Percentiles rank a stretch among this genome's conserved stretches.
Evolutionary conservation across 2,329 filamentous ascomycete genomes (phyloP).

Genomic region (Cryoendolithus antarcticus): DNA sequence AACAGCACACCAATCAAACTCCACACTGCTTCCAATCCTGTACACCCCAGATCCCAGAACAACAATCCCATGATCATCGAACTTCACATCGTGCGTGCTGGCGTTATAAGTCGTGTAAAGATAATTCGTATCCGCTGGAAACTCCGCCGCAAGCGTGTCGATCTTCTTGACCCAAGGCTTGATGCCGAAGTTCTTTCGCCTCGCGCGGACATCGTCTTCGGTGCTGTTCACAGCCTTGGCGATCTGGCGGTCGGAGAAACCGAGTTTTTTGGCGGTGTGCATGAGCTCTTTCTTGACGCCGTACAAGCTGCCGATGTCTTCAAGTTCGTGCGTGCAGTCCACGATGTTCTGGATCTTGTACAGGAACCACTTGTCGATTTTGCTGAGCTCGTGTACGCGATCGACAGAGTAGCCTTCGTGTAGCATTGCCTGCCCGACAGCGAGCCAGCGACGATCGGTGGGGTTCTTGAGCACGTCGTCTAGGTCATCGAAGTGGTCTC

Average conservation of each 20-base stretch:
- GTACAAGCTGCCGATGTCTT: constrained; percentile 33
- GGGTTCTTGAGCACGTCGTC: constrained; percentile 94
- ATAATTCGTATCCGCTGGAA: constrained; percentile 90
- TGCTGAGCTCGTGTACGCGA: constrained; percentile 96
- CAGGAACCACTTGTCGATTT: constrained; percentile 98
- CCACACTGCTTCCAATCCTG: constrained; percentile 91
- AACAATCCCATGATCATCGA: constrained; percentile 88
- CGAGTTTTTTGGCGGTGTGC: constrained; percentile 78
- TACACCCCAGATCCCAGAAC: constrained; percentile 93
- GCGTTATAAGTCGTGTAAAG: constrained; percentile 95
- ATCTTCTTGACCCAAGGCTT: constrained; percentile 93
- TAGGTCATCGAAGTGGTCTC: constrained; percentile 88
- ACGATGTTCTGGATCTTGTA: constrained; percentile 81
- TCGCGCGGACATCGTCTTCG: constrained; percentile 74
- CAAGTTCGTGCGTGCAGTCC: constrained; percentile 57
- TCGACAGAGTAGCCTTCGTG: constrained; percentile 84
- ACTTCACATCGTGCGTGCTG: constrained; percentile 67
- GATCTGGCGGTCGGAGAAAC: constrained; percentile 87
- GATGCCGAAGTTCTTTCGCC: constrained; percentile 77
- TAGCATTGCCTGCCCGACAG: constrained; percentile 89
- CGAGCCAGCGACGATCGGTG: constrained; percentile 92
- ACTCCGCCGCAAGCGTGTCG: constrained; percentile 94
- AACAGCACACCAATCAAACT: constrained; percentile 99
- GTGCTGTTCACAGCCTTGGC: constrained; percentile 92
- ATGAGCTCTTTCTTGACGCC: constrained; percentile 47